A percentile compares a stretch with the other conserved stretches of the same genome.
These are phyloP conservation scores for Cryptosporidium sp. DNA, from an alignment of 169 alveolate genomes.

Conservation along the genomic window DNA sequence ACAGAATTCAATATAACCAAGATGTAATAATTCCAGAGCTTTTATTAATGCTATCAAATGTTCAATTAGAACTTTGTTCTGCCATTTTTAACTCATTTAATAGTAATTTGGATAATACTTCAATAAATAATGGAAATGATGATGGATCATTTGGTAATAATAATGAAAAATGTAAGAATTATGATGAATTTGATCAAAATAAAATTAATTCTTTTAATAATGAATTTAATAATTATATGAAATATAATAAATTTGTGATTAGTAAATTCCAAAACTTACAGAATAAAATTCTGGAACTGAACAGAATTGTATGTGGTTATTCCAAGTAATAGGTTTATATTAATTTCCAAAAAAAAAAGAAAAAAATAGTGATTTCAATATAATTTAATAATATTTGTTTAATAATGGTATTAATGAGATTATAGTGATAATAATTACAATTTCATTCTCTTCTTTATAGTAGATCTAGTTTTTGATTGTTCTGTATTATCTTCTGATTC, in stretches of 20 bases:
- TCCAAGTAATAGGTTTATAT: neutral
- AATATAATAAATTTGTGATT: constrained; percentile 23
- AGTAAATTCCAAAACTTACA: constrained; percentile 22
- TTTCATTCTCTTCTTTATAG: too few relatives aligned
- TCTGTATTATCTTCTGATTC: too few relatives aligned
- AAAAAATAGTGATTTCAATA: too few relatives aligned
- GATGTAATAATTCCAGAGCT: constrained; percentile 59
- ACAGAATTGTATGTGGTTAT: constrained; percentile 1
- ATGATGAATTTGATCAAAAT: neutral
- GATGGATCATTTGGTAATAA: neutral
- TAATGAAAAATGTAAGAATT: neutral
- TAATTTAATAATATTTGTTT: too few relatives aligned
- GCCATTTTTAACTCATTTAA: constrained; percentile 4
- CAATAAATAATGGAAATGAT: neutral
- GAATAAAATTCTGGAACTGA: constrained; percentile 33
- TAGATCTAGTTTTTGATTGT: too few relatives aligned
- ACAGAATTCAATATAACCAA: constrained; percentile 48
- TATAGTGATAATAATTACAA: too few relatives aligned
- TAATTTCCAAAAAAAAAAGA: too few relatives aligned
- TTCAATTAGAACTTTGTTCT: constrained; percentile 59
- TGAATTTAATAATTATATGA: constrained; percentile 10
- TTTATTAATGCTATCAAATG: constrained; percentile 47
- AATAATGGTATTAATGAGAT: too few relatives aligned
- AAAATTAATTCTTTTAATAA: neutral
- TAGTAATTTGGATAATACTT: neutral